These are phyloP conservation scores for Aureobasidium sp. DNA, from an alignment of 2,329 filamentous ascomycete genomes.

Conservation along the genomic window DNA sequence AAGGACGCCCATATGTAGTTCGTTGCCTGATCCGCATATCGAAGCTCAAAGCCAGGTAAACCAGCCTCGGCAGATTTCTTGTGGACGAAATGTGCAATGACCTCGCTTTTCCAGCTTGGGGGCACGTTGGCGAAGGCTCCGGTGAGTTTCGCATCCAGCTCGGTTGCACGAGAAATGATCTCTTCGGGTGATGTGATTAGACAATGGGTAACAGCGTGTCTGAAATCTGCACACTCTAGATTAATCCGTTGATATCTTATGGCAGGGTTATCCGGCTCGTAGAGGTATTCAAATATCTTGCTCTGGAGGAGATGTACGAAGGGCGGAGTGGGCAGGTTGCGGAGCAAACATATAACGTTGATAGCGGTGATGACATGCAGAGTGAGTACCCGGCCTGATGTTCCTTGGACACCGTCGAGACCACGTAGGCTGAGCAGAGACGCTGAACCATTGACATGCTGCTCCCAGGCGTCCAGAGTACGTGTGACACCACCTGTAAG, in stretches of 20 bases:
- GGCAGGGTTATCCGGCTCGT: neutral
- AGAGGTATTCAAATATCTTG: conserved; percentile 1
- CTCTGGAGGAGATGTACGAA: neutral
- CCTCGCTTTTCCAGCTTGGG: neutral
- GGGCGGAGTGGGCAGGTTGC: neutral
- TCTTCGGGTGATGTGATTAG: neutral
- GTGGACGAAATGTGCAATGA: neutral
- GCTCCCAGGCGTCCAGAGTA: conserved; percentile 6
- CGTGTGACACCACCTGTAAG: neutral
- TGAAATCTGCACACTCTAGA: neutral
- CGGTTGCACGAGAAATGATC: neutral
- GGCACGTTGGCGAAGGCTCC: neutral
- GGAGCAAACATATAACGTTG: conserved; percentile 4
- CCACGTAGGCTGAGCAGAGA: conserved; percentile 3
- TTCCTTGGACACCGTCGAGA: neutral
- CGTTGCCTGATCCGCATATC: conserved; percentile 1
- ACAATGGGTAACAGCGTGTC: neutral
- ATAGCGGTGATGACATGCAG: neutral
- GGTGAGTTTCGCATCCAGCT: neutral
- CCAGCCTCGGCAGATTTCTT: neutral
- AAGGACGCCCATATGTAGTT: neutral
- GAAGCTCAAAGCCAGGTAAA: neutral
- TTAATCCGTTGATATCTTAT: neutral
- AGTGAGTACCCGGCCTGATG: neutral
- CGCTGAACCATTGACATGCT: conserved; percentile 9